These are phyloP conservation scores for Candida schatavii DNA, from an alignment of 805 yeast species.

Conservation along the genomic window DNA sequence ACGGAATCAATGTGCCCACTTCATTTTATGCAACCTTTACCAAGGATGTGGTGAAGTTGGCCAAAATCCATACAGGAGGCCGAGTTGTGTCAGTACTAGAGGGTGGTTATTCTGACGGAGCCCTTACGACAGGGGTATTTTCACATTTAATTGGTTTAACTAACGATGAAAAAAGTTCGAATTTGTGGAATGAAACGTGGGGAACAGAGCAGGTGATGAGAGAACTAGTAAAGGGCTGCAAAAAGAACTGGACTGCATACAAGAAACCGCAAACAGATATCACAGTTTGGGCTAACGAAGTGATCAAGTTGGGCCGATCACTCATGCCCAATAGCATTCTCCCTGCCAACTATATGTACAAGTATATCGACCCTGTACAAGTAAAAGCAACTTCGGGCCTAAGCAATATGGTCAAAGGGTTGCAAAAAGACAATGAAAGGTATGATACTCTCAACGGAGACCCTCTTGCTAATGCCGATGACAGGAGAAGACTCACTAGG, in stretches of 20 bases:
- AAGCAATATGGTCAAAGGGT: slow-evolving; percentile 32
- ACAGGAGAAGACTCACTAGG: slow-evolving; percentile 36
- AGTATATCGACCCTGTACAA: slow-evolving; percentile 4
- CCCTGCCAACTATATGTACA: slow-evolving; percentile 35
- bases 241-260: slow-evolving; percentile 59
- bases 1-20: slow-evolving; percentile 78
- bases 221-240: slow-evolving; percentile 68
- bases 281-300: slow-evolving; percentile 63
- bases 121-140: slow-evolving; percentile 73
- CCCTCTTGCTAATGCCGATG: slow-evolving; percentile 20
- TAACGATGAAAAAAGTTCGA: slow-evolving; percentile 29
- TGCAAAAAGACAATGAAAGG: slow-evolving; percentile 1
- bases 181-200: slow-evolving; percentile 62
- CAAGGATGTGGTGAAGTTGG: slow-evolving; percentile 65
- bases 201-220: slow-evolving; percentile 59
- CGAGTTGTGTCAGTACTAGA: slow-evolving; percentile 68
- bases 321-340: slow-evolving; percentile 55
- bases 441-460: slow-evolving; percentile 18
- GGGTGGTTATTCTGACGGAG: slow-evolving; percentile 86
- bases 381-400: slow-evolving; percentile 13
- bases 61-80: slow-evolving; percentile 60
- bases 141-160: slow-evolving; percentile 75
- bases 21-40: slow-evolving; percentile 73
- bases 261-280: slow-evolving; percentile 51
- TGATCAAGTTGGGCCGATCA: slow-evolving; percentile 56